These are phyloP conservation scores for Mycena venus DNA, from an alignment of 768 basidiomycete species.

Conservation along the genomic window DNA sequence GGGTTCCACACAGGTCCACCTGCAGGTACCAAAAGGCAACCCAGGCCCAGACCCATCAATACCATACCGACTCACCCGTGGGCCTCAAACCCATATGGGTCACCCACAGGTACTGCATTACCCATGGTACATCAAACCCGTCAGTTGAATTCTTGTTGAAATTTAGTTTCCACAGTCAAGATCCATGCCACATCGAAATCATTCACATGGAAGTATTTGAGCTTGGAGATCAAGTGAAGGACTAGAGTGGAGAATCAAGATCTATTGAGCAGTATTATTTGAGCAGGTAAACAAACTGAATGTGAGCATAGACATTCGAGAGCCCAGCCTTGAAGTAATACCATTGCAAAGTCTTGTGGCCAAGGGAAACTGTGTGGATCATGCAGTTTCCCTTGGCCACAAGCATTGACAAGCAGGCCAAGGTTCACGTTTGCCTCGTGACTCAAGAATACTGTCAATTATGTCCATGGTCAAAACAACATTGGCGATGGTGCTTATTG, in stretches of 20 bases:
- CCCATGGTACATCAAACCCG: too few relatives aligned
- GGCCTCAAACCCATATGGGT: too few relatives aligned
- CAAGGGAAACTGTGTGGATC: too few relatives aligned
- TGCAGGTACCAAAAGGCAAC: too few relatives aligned
- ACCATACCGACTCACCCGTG: too few relatives aligned
- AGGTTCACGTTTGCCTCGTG: neutral
- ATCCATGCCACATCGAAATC: neutral
- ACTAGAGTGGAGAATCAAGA: conserved; percentile 11
- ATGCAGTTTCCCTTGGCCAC: too few relatives aligned
- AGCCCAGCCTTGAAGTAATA: neutral
- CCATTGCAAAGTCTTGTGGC: neutral
- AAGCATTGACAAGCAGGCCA: neutral
- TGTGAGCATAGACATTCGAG: neutral
- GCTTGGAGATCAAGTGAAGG: conserved; percentile 35
- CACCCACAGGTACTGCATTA: too few relatives aligned
- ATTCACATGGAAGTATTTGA: conserved; percentile 24
- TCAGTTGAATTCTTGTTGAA: too few relatives aligned
- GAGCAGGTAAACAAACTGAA: neutral
- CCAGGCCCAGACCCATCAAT: too few relatives aligned
- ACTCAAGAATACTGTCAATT: conserved; percentile 19
- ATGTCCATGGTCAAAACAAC: conserved; percentile 38
- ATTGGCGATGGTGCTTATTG: conserved; percentile 26
- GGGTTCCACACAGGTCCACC: too few relatives aligned
- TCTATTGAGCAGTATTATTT: neutral
- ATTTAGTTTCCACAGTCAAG: neutral